Base-by-base conservation (phyloP, 345 rosid genomes). In the Salix caprea region DNA sequence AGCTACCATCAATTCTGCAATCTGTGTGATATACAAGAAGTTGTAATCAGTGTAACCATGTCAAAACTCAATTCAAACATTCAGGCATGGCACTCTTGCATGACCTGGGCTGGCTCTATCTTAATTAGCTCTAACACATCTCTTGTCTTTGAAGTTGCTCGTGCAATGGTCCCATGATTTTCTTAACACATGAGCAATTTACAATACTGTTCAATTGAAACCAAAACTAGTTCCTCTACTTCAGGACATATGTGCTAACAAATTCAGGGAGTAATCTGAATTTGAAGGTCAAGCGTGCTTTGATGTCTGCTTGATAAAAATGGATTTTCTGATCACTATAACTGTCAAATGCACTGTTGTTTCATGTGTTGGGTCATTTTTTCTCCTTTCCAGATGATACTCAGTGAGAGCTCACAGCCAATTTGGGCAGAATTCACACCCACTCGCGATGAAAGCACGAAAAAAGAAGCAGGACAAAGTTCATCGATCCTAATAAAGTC, bases 361-460 rank as follows among this genome's bases (percentile, higher is more conserved):
- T 78, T 58, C 19, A 37, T 23, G 21, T 30, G 40, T 64, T 69
- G 40, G 50, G 37, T 79, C 30, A n/a, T 34, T 42, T 61, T 10
- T 70, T 40, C 13, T 67, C 39, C 54, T 80, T 77, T 66, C 6
- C 80, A 90, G 94, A 81, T 90, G 91, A 85, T 84, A 79, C 82
- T 90, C 6, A 66, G 77, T 81, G 94, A 89, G 73, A 78, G 61
- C 76, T 84, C 87, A 21, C 91, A 85, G 70, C 90, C 91, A 80
- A 70, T 77, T 50, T 90, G 94, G 94, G 84, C 84, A 37, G 90
- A 84, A 81, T 78, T 83, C 74, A 79, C 67, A 14, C 86, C 89
- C 34, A 18, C 69, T 60, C 65, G 76, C 50, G 62, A 85, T 67
- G 81, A 82, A 74, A 81, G 69, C 76, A 78, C 65, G 39, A 69